Conservation (phyloP, 495 filamentous ascomycete species). For the Aspergillus steynii region DNA sequence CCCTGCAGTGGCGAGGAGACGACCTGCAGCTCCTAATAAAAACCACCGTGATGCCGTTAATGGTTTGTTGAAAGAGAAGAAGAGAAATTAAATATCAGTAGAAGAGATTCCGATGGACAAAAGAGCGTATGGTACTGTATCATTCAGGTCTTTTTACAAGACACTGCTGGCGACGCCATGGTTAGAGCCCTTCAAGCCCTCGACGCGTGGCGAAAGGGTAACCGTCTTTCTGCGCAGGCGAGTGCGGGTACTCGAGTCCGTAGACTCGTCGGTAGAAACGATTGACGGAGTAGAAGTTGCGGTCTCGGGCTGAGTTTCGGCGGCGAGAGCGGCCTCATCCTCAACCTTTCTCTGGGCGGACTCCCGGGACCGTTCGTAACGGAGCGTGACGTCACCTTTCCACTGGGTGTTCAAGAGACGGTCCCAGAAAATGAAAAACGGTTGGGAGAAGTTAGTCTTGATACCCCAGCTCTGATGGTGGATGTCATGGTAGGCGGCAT, state of each 20-base stretch:
- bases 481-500: slow-evolving; percentile 93
- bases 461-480: slow-evolving; percentile 99
- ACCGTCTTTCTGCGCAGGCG: slow-evolving; percentile 40
- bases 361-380: slow-evolving; percentile 47
- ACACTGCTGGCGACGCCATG: slow-evolving; percentile 44
- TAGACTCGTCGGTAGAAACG: slow-evolving; percentile 32
- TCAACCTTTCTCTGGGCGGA: slow-evolving; percentile 44
- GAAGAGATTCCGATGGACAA: slow-evolving; percentile 9
- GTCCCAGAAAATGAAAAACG: slow-evolving; percentile 56
- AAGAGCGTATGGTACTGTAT: slow-evolving; percentile 8
- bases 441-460: slow-evolving; percentile 60
- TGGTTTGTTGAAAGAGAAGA: background rate
- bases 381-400: slow-evolving; percentile 44
- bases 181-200: slow-evolving; percentile 41
- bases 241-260: slow-evolving; percentile 30
- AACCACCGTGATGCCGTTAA: slow-evolving; percentile 10
- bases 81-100: slow-evolving; percentile 8
- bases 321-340: slow-evolving; percentile 23
- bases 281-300: slow-evolving; percentile 17
- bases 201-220: slow-evolving; percentile 27
- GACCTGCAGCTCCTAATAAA: slow-evolving; percentile 37
- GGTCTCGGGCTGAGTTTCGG: slow-evolving; percentile 12
- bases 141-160: slow-evolving; percentile 27
- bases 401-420: slow-evolving; percentile 48
- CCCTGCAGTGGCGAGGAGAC: slow-evolving; percentile 27